Percentiles rank a stretch among this genome's conserved stretches.
phyloP scores from a whole-genome alignment of 106 monocot genomes.

The Gastrodia elata region DNA sequence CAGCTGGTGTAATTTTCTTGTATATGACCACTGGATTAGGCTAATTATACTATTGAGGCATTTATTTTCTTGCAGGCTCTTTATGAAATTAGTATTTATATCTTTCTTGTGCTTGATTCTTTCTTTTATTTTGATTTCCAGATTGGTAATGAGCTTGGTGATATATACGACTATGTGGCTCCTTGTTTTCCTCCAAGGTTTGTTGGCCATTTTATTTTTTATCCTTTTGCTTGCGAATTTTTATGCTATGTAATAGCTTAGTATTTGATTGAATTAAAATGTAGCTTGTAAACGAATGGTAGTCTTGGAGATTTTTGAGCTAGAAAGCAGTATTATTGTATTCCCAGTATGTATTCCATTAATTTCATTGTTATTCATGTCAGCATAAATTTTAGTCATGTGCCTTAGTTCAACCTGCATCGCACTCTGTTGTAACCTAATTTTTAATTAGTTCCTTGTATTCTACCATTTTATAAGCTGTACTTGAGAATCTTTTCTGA shows the following conservation, averaged over 20 bases:
- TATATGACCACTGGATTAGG: not conserved
- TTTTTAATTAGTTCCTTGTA: not conserved
- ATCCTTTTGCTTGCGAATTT: not conserved
- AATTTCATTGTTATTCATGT: not conserved
- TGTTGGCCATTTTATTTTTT: slow-evolving; percentile 9
- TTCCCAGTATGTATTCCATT: not conserved
- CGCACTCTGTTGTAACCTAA: not conserved
- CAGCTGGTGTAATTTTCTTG: not conserved
- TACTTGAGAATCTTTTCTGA: not conserved
- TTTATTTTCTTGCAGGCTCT: not conserved
- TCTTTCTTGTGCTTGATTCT: not conserved
- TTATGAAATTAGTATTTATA: not conserved
- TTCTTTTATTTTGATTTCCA: slow-evolving; percentile 18
- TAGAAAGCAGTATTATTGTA: not conserved
- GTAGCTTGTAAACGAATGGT: not conserved
- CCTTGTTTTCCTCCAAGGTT: slow-evolving; percentile 99
- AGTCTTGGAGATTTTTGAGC: not conserved
- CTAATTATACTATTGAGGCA: not conserved
- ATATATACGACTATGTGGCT: slow-evolving; percentile 95
- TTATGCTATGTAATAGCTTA: not conserved
- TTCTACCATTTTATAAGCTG: not conserved
- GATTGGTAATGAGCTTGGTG: slow-evolving; percentile 87
- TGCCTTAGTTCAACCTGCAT: not conserved
- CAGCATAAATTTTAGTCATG: not conserved
- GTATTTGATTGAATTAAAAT: not conserved